A percentile compares a stretch with the other conserved stretches of the same genome.
phyloP scores from a whole-genome alignment of 192 early-diverging fungal species.

The Gaertneriomyces sp. region DNA sequence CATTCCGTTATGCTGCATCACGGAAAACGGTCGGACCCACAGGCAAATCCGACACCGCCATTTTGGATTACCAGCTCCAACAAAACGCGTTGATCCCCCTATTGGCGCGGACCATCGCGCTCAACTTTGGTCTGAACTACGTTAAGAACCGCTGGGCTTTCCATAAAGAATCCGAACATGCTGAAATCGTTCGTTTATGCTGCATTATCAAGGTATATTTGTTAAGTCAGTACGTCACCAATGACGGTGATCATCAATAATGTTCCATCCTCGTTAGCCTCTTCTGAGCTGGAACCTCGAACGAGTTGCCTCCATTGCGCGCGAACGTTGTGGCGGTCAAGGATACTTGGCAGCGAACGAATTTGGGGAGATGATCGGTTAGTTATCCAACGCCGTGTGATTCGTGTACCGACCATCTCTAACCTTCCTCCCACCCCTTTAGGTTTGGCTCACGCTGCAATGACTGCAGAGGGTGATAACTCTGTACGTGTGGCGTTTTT shows the following conservation, averaged over 20 bases:
- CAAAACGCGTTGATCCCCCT: constrained; percentile 70
- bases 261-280: constrained; percentile 34
- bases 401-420: background rate
- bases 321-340: constrained; percentile 74
- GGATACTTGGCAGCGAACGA: constrained; percentile 68
- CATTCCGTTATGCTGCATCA: constrained; percentile 69
- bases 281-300: constrained; percentile 72
- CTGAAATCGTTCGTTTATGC: constrained; percentile 65
- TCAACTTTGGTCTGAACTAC: constrained; percentile 78
- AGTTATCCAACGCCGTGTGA: background rate
- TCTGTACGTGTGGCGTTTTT: constrained; percentile 15
- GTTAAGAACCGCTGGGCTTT: constrained; percentile 64
- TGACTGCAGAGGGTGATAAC: constrained; percentile 80
- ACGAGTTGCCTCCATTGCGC: constrained; percentile 59
- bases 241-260: constrained; percentile 7
- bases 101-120: constrained; percentile 57
- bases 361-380: constrained; percentile 58
- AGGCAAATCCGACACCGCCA: constrained; percentile 72
- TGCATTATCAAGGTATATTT: constrained; percentile 66
- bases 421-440: background rate
- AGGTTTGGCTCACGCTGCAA: constrained; percentile 70
- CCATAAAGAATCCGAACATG: constrained; percentile 39
- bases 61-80: constrained; percentile 73
- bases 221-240: background rate
- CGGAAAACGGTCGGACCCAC: constrained; percentile 70